Evolutionary conservation across 83 land plant genomes (phyloP), one percentile per base, ranked within the genome.

Genomic region (Diphasiastrum complanatum): DNA sequence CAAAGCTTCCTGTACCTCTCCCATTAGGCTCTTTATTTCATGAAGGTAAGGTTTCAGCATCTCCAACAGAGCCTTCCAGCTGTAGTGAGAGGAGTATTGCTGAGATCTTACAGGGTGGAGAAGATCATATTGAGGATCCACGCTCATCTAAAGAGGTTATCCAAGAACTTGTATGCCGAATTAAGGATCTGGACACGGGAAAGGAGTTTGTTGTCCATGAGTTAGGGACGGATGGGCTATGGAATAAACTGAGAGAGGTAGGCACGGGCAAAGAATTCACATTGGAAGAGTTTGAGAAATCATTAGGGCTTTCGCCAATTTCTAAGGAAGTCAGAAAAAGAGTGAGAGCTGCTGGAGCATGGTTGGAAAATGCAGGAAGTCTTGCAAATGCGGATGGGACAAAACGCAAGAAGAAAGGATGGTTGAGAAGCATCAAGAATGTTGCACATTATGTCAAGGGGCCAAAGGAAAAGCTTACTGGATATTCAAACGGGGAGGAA

Each of bases 181-280:
- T 95, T 1, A 84, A 79, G 80, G 84, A 95, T 71, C 71, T 89
- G 50, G 96, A 93, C 67, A 85, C 75, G 60, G 99, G 99, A 41
- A 80, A 78, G 49, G 97, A 86, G 74, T 91, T 91, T 63, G 65
- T 91, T 26, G 79, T 91, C 5, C 70, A 84, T 26, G 87, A 80
- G 63, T 70, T 75, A 14, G 71, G 70, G 41, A 61, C 75, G 33
- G 78, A 81, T 34, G 96, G 85, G 4, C 40, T 75, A 34, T 77
- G 78, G 82, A 74, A 81, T 20, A 66, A 52, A 72, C 74, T 91
- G 18, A 80, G 77, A 52, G 88, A 86, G 65, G 29, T 84, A 2
- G 88, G 79, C 18, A 84, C 92, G 1, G 97, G 92, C 10, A 69
- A 71, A 59, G 77, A 78, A 62, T 55, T 91, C 16, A 80, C 84